Percentiles rank a stretch among this genome's conserved stretches.
These are phyloP conservation scores for Hordeum vulgare DNA, from an alignment of 176 grass and related monocot genomes.

Conservation along the genomic window DNA sequence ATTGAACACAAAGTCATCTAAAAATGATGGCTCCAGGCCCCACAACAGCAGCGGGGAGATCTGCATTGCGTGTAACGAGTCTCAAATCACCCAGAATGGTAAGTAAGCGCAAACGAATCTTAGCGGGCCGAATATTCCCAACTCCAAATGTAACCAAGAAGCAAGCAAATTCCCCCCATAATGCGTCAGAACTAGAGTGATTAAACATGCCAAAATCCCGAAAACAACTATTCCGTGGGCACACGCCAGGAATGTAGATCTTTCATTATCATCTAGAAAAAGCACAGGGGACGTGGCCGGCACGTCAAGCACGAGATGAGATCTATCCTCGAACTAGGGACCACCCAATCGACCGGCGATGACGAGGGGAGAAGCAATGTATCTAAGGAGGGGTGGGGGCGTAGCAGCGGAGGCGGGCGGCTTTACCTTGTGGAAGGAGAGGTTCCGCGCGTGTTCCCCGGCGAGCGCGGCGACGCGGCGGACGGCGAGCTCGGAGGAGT, in stretches of 20 bases:
- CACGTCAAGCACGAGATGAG: not conserved
- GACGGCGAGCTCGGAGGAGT: conserved; percentile 77
- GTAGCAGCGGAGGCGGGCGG: not conserved
- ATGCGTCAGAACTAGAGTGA: not conserved
- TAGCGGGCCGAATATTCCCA: not conserved
- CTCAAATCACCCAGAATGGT: not conserved
- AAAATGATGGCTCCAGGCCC: not conserved
- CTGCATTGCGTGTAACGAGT: not conserved
- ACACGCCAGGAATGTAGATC: not conserved
- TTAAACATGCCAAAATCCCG: not conserved
- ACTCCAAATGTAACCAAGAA: not conserved
- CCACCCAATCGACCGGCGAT: not conserved
- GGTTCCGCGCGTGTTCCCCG: conserved; percentile 40
- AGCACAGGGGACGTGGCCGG: not conserved
- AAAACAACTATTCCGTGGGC: not conserved
- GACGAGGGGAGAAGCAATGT: not conserved
- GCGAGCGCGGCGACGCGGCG: conserved; percentile 60
- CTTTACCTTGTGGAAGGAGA: conserved; percentile 70
- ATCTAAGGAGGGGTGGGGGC: not conserved
- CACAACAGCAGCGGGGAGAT: not conserved
- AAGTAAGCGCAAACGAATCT: not conserved
- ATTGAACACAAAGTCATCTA: not conserved
- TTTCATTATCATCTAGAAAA: not conserved
- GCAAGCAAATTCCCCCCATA: not conserved
- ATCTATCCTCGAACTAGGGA: not conserved